These are phyloP conservation scores for Colletotrichum neosansevieriae DNA, from an alignment of 2,329 filamentous ascomycete genomes.

Conservation along the genomic window DNA sequence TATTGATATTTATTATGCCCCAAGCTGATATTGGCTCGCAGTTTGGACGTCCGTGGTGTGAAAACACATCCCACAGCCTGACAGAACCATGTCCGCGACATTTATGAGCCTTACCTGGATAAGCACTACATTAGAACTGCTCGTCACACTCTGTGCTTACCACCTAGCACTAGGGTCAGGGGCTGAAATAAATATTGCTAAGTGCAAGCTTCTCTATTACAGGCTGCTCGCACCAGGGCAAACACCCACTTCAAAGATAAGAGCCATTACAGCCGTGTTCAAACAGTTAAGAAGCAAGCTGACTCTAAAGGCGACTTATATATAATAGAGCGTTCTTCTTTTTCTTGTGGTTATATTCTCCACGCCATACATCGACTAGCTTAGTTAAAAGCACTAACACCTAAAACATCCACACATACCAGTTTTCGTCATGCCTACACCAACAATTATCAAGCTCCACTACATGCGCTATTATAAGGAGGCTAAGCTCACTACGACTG, in stretches of 20 bases:
- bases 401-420: background rate
- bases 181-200: background rate
- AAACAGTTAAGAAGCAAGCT: background rate
- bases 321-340: background rate
- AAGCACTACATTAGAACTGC: too few species aligned
- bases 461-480: background rate
- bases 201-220: background rate
- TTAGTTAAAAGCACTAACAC: background rate
- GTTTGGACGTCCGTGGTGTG: too few species aligned
- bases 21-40: too few species aligned
- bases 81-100: too few species aligned
- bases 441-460: background rate
- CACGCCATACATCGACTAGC: background rate
- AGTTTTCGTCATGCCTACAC: background rate
- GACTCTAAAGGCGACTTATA: background rate
- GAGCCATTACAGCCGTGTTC: background rate
- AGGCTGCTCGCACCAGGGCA: background rate
- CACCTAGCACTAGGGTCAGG: background rate
- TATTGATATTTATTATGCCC: too few species aligned
- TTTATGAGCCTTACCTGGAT: too few species aligned
- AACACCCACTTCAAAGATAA: background rate
- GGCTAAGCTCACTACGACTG: background rate
- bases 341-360: background rate
- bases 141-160: background rate
- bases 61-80: fast-evolving